Evolutionary conservation across 768 basidiomycete species (phyloP).

Genomic region (Inosperma sp.): DNA sequence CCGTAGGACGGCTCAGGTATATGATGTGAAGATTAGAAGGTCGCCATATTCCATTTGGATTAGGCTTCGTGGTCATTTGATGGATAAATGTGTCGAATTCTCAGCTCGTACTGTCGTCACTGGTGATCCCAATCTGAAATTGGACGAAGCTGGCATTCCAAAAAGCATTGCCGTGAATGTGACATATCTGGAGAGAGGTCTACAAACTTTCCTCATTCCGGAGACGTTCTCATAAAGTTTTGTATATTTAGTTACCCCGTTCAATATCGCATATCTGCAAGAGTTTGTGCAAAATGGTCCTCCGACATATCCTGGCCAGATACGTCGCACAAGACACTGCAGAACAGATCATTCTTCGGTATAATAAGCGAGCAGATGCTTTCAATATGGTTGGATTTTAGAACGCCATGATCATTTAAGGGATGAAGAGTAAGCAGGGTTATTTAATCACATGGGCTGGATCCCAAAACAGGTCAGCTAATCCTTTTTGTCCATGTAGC

Average conservation of each 20-base stretch:
- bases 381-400: slow-evolving; percentile 99
- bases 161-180: slow-evolving; percentile 94
- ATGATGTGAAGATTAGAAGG: no score
- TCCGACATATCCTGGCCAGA: slow-evolving; percentile 89
- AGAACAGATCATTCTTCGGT: slow-evolving; percentile 92
- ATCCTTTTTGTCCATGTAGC: slow-evolving; percentile 27
- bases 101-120: slow-evolving; percentile 99
- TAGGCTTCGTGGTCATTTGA: slow-evolving; percentile 94
- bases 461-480: slow-evolving; percentile 82
- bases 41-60: no score
- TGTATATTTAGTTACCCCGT: slow-evolving; percentile 90
- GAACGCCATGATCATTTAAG: slow-evolving; percentile 96
- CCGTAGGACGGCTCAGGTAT: no score
- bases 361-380: slow-evolving; percentile 92
- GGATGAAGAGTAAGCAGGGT: slow-evolving; percentile 85
- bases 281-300: slow-evolving; percentile 94
- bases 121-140: slow-evolving; percentile 94
- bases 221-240: slow-evolving; percentile 7
- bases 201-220: slow-evolving; percentile 1
- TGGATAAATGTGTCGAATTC: slow-evolving; percentile 99
- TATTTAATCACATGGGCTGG: slow-evolving; percentile 85
- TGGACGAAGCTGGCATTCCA: slow-evolving; percentile 97
- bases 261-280: slow-evolving; percentile 91
- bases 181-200: slow-evolving; percentile 95
- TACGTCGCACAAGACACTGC: slow-evolving; percentile 97